A percentile compares a stretch with the other conserved stretches of the same genome.
Evolutionary conservation across 768 basidiomycete genomes (phyloP).

Genomic region (Amanita phalloides): DNA sequence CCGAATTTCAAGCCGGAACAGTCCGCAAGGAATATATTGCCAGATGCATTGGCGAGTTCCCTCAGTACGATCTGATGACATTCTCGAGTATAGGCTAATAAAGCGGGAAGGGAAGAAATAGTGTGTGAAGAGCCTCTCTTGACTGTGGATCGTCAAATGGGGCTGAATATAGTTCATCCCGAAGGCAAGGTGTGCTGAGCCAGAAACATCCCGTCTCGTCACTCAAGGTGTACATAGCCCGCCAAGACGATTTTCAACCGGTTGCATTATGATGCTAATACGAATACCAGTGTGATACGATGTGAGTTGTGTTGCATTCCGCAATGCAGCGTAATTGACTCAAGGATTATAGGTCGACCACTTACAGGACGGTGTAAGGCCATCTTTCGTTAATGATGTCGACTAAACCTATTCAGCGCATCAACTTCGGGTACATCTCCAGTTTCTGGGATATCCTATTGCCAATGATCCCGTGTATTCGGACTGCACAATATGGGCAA

Average conservation of each 20-base stretch:
- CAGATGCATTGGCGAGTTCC: constrained; percentile 76
- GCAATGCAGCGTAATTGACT: constrained; percentile 4
- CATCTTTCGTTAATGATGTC: neutral
- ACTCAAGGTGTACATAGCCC: constrained; percentile 30
- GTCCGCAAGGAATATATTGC: constrained; percentile 93
- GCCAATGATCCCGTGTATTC: constrained; percentile 95
- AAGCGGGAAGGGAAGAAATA: constrained; percentile 53
- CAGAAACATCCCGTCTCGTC: neutral
- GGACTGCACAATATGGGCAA: constrained; percentile 66
- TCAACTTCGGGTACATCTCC: constrained; percentile 94
- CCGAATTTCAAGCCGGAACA: constrained; percentile 72
- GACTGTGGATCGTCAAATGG: constrained; percentile 94
- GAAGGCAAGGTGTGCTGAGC: constrained; percentile 68
- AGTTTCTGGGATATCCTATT: constrained; percentile 88
- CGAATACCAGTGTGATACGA: constrained; percentile 78
- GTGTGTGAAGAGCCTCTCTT: constrained; percentile 78
- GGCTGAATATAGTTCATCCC: constrained; percentile 90
- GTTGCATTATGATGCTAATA: constrained; percentile 68
- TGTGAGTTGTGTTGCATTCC: constrained; percentile 36
- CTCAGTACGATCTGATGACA: constrained; percentile 35
- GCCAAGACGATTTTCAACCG: constrained; percentile 86
- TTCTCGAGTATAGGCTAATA: neutral
- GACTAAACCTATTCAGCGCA: constrained; percentile 50
- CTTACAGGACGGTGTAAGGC: constrained; percentile 84
- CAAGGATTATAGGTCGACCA: constrained; percentile 51